Conservation (phyloP, 176 grass and related monocot genomes). For the Ampelocalamus luodianensis region DNA sequence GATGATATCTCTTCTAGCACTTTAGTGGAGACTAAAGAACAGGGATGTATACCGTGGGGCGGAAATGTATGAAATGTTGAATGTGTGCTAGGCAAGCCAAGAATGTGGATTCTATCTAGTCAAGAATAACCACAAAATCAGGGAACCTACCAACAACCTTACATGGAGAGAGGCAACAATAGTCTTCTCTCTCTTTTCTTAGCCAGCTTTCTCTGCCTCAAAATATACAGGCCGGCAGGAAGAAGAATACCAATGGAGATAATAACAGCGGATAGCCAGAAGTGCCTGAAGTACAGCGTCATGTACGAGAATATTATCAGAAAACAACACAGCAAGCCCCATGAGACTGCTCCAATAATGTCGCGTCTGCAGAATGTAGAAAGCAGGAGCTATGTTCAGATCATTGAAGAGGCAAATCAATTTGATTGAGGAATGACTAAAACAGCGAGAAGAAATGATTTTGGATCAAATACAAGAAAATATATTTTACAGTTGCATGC, state of each 20-base stretch:
- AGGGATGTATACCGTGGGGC: slow-evolving; percentile 25
- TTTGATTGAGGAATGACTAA: background rate
- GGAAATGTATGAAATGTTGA: slow-evolving; percentile 31
- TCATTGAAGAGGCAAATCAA: slow-evolving; percentile 21
- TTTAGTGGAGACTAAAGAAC: slow-evolving; percentile 28
- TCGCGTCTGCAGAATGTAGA: slow-evolving; percentile 66
- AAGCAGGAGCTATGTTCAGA: slow-evolving; percentile 41
- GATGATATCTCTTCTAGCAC: slow-evolving; percentile 45
- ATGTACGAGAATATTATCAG: slow-evolving; percentile 92
- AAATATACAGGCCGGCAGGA: slow-evolving; percentile 79
- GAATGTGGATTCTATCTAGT: slow-evolving; percentile 47
- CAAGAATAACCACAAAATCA: slow-evolving; percentile 47
- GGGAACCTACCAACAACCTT: slow-evolving; percentile 54
- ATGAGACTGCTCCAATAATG: slow-evolving; percentile 83
- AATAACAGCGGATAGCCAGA: slow-evolving; percentile 80
- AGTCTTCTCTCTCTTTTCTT: slow-evolving; percentile 94
- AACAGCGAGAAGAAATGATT: background rate
- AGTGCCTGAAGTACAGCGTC: slow-evolving; percentile 87
- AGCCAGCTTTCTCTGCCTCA: slow-evolving; percentile 83
- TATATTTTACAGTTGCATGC: background rate
- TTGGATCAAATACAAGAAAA: slow-evolving; percentile 12
- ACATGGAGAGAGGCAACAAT: slow-evolving; percentile 94
- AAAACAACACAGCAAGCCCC: slow-evolving; percentile 85
- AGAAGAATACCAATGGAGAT: slow-evolving; percentile 86
- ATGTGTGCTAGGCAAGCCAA: slow-evolving; percentile 40